Evolutionary conservation across 768 basidiomycete species (phyloP).

Genomic region (Candolleomyces aberdarensis): DNA sequence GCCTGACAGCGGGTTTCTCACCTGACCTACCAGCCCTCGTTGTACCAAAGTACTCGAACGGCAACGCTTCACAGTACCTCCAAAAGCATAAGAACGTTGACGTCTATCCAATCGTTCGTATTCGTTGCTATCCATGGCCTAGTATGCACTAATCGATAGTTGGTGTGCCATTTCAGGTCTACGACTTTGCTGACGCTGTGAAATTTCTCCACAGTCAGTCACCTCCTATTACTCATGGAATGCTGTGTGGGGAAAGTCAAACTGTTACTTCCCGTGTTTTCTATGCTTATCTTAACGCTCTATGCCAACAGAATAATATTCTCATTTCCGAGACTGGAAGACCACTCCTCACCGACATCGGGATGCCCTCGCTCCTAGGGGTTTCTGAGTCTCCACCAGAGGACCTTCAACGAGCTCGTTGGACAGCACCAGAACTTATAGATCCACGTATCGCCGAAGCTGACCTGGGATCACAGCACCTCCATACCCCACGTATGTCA

Average conservation of each 20-base stretch:
- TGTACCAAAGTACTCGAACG: not conserved
- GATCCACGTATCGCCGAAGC: not conserved
- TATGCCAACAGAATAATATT: not conserved
- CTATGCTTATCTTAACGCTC: not conserved
- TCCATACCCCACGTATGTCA: not conserved
- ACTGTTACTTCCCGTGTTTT: too few species aligned
- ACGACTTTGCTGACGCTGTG: slow-evolving; percentile 1
- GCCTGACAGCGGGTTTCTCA: not conserved
- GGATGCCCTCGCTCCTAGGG: not conserved
- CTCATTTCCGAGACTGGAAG: slow-evolving; percentile 2
- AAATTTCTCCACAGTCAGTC: slow-evolving; percentile 2
- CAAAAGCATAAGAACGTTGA: not conserved
- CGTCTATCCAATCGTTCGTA: not conserved
- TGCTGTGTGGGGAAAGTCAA: slow-evolving; percentile 1
- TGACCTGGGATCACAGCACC: not conserved
- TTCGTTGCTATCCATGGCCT: too few species aligned
- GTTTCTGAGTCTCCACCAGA: not conserved
- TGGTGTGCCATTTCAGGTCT: not conserved
- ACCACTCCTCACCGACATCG: slow-evolving; percentile 6
- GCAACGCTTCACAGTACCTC: not conserved
- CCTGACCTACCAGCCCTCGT: not conserved
- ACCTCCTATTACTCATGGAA: slow-evolving; percentile 8
- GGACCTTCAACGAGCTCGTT: not conserved
- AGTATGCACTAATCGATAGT: too few species aligned
- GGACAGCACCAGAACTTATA: slow-evolving; percentile 3